Conservation (phyloP, 1,284 basidiomycete genomes). For the Mycocalia duriaeana region DNA sequence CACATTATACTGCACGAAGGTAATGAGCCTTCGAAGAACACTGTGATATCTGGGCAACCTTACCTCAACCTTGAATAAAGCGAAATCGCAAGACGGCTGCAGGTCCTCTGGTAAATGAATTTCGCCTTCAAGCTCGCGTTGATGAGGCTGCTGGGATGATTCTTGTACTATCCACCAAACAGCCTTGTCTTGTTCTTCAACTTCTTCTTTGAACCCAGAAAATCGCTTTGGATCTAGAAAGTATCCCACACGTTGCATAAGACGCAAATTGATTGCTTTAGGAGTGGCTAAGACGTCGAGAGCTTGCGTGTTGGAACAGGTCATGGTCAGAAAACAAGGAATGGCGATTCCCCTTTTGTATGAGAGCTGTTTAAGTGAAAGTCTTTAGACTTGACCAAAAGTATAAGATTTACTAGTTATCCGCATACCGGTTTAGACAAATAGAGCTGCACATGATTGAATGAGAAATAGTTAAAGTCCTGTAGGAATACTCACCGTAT, state of each 20-base stretch:
- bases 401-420: too few relatives aligned
- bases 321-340: constrained; percentile 28
- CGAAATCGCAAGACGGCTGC: constrained; percentile 32
- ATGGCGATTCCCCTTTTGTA: constrained; percentile 39
- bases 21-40: background rate
- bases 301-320: constrained; percentile 25
- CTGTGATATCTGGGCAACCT: constrained; percentile 11
- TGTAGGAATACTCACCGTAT: constrained; percentile 21
- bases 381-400: constrained; percentile 3
- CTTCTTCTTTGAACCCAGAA: constrained; percentile 12
- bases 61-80: constrained; percentile 33
- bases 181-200: constrained; percentile 25
- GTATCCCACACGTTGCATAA: constrained; percentile 28
- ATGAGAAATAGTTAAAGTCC: constrained; percentile 3
- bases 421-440: constrained; percentile 33
- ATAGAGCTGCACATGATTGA: constrained; percentile 23
- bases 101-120: constrained; percentile 34
- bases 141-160: constrained; percentile 5
- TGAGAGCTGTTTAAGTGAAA: constrained; percentile 23
- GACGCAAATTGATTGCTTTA: constrained; percentile 23
- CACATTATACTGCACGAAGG: constrained; percentile 23
- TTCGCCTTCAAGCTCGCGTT: constrained; percentile 35
- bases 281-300: constrained; percentile 30
- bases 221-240: constrained; percentile 12
- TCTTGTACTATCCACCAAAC: constrained; percentile 32